phyloP scores from a whole-genome alignment of 768 basidiomycete genomes.

The Trametes cinnabarina region DNA sequence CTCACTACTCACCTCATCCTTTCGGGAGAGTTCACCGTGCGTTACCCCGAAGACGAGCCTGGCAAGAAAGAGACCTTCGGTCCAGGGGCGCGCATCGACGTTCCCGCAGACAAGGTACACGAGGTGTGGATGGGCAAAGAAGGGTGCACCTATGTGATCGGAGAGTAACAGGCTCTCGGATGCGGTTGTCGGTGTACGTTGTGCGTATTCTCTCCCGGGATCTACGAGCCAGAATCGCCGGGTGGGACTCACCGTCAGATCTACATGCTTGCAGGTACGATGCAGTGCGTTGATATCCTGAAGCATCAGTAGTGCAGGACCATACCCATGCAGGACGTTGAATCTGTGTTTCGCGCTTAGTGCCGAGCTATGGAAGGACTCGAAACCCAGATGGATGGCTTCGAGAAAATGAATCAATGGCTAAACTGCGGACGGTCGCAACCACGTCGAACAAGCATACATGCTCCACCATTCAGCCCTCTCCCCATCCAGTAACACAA shows the following conservation, averaged over 20 bases:
- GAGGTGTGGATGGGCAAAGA: constrained; percentile 32
- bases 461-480: background rate
- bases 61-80: constrained; percentile 28
- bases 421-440: background rate
- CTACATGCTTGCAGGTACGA: no score
- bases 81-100: constrained; percentile 28
- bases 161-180: constrained; percentile 17
- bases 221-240: background rate
- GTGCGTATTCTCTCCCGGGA: background rate
- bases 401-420: background rate
- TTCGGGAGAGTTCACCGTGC: constrained; percentile 26
- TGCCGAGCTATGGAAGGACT: background rate
- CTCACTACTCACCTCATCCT: constrained; percentile 32
- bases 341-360: background rate
- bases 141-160: constrained; percentile 33
- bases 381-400: no score
- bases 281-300: constrained; percentile 1
- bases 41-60: constrained; percentile 25
- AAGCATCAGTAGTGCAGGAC: background rate
- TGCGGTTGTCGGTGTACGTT: background rate
- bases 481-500: background rate
- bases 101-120: constrained; percentile 27
- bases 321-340: background rate
- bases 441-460: constrained; percentile 2
- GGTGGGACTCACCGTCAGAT: no score